Evolutionary conservation across 2,329 filamentous ascomycete species (phyloP).

Genomic region (Setomelanomma holmii): DNA sequence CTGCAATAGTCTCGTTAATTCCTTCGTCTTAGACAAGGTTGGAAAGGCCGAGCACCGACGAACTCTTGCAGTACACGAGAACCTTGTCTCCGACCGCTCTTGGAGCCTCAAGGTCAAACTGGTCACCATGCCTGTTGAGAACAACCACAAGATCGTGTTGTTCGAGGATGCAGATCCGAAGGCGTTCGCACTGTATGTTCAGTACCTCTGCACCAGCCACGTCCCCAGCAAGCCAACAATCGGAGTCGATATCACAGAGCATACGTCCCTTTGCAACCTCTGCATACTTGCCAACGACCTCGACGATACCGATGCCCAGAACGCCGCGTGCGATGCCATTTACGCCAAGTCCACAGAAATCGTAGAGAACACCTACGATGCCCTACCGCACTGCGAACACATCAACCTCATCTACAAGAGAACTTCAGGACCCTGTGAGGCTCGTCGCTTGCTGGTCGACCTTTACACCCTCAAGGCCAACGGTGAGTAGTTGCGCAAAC

Average conservation of each 20-base stretch:
- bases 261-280: not conserved
- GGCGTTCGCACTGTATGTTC: not conserved
- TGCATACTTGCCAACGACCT: not conserved
- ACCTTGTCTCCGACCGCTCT: not conserved
- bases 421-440: not conserved
- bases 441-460: not conserved
- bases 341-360: not conserved
- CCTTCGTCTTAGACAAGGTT: not conserved
- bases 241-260: not conserved
- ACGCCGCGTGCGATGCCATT: not conserved
- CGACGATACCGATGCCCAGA: not conserved
- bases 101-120: not conserved
- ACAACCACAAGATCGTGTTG: not conserved
- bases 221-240: not conserved
- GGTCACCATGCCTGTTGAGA: not conserved
- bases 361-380: not conserved
- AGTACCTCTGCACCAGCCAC: not conserved
- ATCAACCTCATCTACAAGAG: not conserved
- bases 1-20: not conserved
- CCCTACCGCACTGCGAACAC: not conserved
- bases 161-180: not conserved
- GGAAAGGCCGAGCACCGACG: not conserved
- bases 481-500: not conserved
- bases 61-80: not conserved
- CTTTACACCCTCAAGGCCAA: not conserved